phyloP scores from a whole-genome alignment of 768 basidiomycete species.

The Crucibulum laeve region DNA sequence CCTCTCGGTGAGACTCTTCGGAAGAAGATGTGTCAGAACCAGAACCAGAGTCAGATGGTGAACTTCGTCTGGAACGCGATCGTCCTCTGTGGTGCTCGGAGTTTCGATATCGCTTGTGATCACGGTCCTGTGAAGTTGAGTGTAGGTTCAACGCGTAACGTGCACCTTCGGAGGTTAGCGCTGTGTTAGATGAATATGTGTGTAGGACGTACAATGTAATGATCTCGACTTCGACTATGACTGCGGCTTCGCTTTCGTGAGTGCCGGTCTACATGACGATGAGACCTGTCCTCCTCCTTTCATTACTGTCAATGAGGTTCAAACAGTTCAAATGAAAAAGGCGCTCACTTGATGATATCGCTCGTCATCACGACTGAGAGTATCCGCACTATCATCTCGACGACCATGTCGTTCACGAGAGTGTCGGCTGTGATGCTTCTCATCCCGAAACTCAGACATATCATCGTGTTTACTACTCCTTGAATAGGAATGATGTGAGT shows the following conservation, averaged over 20 bases:
- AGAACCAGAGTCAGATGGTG: not conserved
- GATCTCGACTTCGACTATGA: conserved; percentile 12
- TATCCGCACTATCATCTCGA: too few species aligned
- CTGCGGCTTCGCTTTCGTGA: conserved; percentile 11
- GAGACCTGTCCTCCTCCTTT: too few species aligned
- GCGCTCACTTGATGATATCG: too few species aligned
- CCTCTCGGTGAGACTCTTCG: not conserved
- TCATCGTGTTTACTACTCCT: too few species aligned
- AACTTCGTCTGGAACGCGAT: not conserved
- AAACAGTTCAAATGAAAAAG: too few species aligned
- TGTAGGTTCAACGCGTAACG: not conserved
- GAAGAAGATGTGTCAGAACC: not conserved
- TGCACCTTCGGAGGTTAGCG: conserved; percentile 9
- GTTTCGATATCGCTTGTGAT: not conserved
- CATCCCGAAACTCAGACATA: too few species aligned
- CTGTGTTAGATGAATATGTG: not conserved
- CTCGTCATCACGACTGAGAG: too few species aligned
- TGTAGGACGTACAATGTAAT: conserved; percentile 4
- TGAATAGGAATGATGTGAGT: too few species aligned
- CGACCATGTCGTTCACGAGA: too few species aligned
- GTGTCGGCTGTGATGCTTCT: too few species aligned
- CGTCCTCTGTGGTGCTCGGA: not conserved
- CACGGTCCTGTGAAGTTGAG: not conserved
- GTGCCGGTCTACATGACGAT: too few species aligned
- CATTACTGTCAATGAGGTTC: too few species aligned